Conservation (phyloP, 2,329 filamentous ascomycete genomes). For the Fusarium nanum region DNA sequence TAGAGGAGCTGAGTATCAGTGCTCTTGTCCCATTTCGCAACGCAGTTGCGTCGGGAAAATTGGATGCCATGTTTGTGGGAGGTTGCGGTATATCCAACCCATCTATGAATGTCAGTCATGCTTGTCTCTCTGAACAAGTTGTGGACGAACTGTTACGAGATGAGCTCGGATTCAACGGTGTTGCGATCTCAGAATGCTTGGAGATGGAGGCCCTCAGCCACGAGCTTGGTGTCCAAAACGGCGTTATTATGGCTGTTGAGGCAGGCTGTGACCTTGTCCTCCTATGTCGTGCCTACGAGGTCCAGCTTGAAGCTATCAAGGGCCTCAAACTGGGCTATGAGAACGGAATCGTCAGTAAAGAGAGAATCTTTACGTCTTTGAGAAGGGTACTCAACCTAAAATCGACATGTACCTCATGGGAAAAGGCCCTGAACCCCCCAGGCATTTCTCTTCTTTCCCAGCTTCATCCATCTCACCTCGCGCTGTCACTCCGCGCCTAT, state of each 20-base stretch:
- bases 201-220: slow-evolving; percentile 97
- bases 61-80: slow-evolving; percentile 96
- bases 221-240: slow-evolving; percentile 96
- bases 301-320: slow-evolving; percentile 91
- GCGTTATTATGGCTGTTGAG: slow-evolving; percentile 97
- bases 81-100: slow-evolving; percentile 92
- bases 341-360: slow-evolving; percentile 86
- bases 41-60: slow-evolving; percentile 80
- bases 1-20: slow-evolving; percentile 92
- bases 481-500: slow-evolving; percentile 86
- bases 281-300: slow-evolving; percentile 86
- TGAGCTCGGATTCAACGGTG: slow-evolving; percentile 89
- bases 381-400: slow-evolving; percentile 84
- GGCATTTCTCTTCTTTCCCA: slow-evolving; percentile 81
- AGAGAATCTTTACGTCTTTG: slow-evolving; percentile 83
- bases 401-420: slow-evolving; percentile 87
- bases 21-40: slow-evolving; percentile 92
- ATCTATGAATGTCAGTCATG: slow-evolving; percentile 94
- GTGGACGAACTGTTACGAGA: slow-evolving; percentile 90
- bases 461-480: slow-evolving; percentile 84
- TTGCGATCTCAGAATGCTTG: slow-evolving; percentile 93
- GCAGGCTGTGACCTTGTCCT: slow-evolving; percentile 94
- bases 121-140: slow-evolving; percentile 91
- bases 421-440: slow-evolving; percentile 87
- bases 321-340: slow-evolving; percentile 90